These are phyloP conservation scores for Selaginella tamariscina DNA, from an alignment of 75 land plant species.

Conservation along the genomic window DNA sequence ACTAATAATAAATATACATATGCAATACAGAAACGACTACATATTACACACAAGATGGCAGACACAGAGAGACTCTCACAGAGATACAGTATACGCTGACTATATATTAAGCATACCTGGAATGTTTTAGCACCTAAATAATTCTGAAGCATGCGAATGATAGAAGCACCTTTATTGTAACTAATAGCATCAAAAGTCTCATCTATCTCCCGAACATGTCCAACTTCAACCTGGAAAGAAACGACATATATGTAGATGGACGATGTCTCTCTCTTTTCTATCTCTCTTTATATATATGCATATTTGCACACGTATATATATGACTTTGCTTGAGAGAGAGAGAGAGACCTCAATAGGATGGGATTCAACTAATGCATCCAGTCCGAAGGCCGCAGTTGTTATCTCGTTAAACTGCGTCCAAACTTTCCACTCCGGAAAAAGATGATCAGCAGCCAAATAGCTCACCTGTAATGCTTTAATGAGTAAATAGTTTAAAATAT, in stretches of 20 bases:
- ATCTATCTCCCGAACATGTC: neutral
- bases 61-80: neutral
- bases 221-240: neutral
- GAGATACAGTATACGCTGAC: neutral
- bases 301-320: neutral
- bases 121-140: neutral
- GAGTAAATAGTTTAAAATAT: neutral
- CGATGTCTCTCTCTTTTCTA: no score
- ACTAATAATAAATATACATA: neutral
- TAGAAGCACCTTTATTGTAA: constrained; percentile 7
- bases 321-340: neutral
- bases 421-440: constrained; percentile 10
- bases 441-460: neutral
- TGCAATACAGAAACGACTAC: neutral
- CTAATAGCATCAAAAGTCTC: constrained; percentile 11
- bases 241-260: no score
- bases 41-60: constrained; percentile 1
- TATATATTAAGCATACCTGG: constrained; percentile 3
- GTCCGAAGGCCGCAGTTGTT: neutral
- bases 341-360: constrained; percentile 2
- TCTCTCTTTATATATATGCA: no score
- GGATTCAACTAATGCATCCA: constrained; percentile 6
- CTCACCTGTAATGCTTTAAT: neutral
- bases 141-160: constrained; percentile 6
- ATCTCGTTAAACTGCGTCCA: constrained; percentile 6